phyloP scores from a whole-genome alignment of 1,284 basidiomycete genomes.

The Microbotryomycetes sp. region DNA sequence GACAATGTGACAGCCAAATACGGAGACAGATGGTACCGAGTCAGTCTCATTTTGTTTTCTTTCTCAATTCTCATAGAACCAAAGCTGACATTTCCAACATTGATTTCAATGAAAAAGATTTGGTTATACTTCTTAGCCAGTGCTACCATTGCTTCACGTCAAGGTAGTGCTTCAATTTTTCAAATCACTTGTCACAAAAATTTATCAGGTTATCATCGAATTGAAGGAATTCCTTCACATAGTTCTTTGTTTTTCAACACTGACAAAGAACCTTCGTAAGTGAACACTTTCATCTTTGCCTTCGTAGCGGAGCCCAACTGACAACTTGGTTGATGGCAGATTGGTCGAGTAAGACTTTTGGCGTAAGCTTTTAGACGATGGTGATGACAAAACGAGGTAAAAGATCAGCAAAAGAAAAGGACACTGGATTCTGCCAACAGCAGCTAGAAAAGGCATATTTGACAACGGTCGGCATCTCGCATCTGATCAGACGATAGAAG shows the following conservation, averaged over 20 bases:
- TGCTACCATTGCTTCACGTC: conserved; percentile 48
- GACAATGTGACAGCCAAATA: conserved; percentile 82
- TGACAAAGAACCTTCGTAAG: conserved; percentile 18
- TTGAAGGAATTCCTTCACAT: conserved; percentile 20
- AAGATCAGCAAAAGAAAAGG: too few species aligned
- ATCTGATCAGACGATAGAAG: too few species aligned
- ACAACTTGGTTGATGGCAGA: background rate
- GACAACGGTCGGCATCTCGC: too few species aligned
- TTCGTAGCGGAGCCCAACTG: background rate
- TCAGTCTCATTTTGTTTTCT: conserved; percentile 36
- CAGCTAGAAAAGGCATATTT: too few species aligned
- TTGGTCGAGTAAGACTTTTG: conserved; percentile 5
- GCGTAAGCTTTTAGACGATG: too few species aligned
- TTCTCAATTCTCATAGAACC: conserved; percentile 56
- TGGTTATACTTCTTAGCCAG: conserved; percentile 41
- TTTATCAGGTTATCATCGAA: conserved; percentile 39
- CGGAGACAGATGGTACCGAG: conserved; percentile 59
- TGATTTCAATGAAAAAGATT: background rate
- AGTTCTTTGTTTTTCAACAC: conserved; percentile 12
- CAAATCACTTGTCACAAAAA: conserved; percentile 97
- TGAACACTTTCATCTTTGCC: background rate
- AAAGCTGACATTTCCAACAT: background rate
- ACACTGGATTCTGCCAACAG: too few species aligned
- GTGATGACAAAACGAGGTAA: too few species aligned
- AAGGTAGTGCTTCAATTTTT: conserved; percentile 84